Percentiles rank a stretch among this genome's conserved stretches.
Evolutionary conservation across 495 filamentous ascomycete genomes (phyloP).

Genomic region (Podospora pseudocomata): DNA sequence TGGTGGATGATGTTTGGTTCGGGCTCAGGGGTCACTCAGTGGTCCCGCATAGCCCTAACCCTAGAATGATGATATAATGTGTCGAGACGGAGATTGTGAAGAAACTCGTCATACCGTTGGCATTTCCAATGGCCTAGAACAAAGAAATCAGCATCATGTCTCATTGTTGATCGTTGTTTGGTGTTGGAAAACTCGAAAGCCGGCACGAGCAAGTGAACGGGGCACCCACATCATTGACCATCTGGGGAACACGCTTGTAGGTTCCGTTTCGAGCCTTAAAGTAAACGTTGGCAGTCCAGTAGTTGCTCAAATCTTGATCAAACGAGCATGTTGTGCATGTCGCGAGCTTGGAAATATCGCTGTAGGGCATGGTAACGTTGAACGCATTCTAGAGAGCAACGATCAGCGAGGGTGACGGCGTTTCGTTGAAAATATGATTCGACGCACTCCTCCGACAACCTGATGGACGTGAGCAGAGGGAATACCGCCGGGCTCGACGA

Average conservation of each 20-base stretch:
- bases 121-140: constrained; percentile 14
- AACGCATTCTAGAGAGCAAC: constrained; percentile 32
- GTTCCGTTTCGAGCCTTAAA: constrained; percentile 50
- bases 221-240: constrained; percentile 20
- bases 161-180: no score
- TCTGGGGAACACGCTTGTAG: constrained; percentile 45
- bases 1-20: no score
- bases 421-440: neutral
- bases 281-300: constrained; percentile 54
- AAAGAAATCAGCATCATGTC: no score
- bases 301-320: constrained; percentile 47
- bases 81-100: no score
- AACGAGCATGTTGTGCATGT: constrained; percentile 45
- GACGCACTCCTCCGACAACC: constrained; percentile 40
- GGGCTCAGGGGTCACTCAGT: no score
- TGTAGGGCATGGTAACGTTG: constrained; percentile 41
- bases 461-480: constrained; percentile 45
- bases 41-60: no score
- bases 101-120: constrained; percentile 13
- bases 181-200: no score
- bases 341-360: constrained; percentile 37
- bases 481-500: constrained; percentile 39
- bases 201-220: no score
- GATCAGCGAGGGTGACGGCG: neutral
- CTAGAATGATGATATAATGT: no score